Evolutionary conservation across 2,329 filamentous ascomycete species (phyloP).

Genomic region (Pseudocercospora fuligena): DNA sequence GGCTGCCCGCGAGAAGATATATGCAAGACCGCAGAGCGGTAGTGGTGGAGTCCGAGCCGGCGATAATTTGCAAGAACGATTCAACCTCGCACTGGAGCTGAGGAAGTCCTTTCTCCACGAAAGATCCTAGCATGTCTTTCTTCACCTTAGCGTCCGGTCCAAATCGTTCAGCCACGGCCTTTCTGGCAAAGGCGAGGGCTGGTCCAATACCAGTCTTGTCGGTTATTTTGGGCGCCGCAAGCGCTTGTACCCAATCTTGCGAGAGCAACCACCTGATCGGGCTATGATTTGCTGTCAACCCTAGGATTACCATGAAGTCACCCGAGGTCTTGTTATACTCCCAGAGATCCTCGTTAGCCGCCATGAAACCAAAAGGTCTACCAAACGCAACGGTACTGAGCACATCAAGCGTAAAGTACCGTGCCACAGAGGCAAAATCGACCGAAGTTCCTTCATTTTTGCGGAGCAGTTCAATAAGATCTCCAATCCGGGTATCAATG

Average conservation of each 20-base stretch:
- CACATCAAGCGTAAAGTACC: constrained; percentile 62
- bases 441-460: constrained; percentile 42
- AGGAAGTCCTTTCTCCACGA: constrained; percentile 50
- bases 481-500: constrained; percentile 54
- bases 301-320: constrained; percentile 33
- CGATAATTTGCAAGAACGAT: constrained; percentile 50
- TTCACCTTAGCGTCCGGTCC: constrained; percentile 34
- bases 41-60: constrained; percentile 61
- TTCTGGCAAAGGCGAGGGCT: constrained; percentile 32
- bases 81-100: constrained; percentile 47
- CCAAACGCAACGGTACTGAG: constrained; percentile 61
- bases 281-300: constrained; percentile 32
- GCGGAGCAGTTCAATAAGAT: constrained; percentile 56
- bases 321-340: constrained; percentile 33
- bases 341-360: constrained; percentile 52
- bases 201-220: constrained; percentile 37
- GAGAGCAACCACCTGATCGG: constrained; percentile 32
- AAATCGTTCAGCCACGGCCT: constrained; percentile 36
- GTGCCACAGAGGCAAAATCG: constrained; percentile 55
- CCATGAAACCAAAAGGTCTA: constrained; percentile 57
- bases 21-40: constrained; percentile 57
- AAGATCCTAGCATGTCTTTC: constrained; percentile 58
- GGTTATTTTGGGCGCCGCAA: constrained; percentile 35
- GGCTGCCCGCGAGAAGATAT: constrained; percentile 54
- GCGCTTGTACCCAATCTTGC: constrained; percentile 29